phyloP scores from a whole-genome alignment of 805 yeast genomes.

The Pichia manshurica region DNA sequence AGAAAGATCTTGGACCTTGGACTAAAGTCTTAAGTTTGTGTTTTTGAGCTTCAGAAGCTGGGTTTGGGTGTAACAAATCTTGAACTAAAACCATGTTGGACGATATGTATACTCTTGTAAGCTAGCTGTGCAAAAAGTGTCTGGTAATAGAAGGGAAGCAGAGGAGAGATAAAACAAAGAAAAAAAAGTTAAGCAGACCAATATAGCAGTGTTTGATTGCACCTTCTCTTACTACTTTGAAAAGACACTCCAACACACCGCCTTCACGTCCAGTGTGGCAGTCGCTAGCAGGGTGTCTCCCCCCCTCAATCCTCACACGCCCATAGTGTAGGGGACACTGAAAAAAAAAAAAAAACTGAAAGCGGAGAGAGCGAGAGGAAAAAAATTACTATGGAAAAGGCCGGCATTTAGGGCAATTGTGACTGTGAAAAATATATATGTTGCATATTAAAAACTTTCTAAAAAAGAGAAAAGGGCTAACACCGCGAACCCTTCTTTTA shows the following conservation, averaged over 20 bases:
- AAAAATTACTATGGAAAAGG: neutral
- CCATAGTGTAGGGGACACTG: too few relatives aligned
- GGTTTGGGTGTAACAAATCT: constrained; percentile 97
- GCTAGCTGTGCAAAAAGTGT: constrained; percentile 1
- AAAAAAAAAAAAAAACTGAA: neutral
- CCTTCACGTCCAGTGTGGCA: too few relatives aligned
- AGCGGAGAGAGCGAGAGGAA: constrained; percentile 2
- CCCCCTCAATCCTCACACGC: too few relatives aligned
- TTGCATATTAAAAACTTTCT: too few relatives aligned
- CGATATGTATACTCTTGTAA: constrained; percentile 6
- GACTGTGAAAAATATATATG: neutral
- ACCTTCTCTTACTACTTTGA: too few relatives aligned
- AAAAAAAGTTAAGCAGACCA: neutral
- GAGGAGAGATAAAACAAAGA: neutral
- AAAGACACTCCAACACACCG: too few relatives aligned
- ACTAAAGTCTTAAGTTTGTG: constrained; percentile 98
- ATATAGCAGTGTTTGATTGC: neutral
- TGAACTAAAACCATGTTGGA: constrained; percentile 82
- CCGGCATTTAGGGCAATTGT: neutral
- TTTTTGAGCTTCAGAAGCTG: constrained; percentile 93
- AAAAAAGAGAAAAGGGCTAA: too few relatives aligned
- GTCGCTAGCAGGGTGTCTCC: too few relatives aligned
- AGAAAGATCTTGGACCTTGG: constrained; percentile 96
- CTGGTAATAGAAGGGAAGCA: neutral
- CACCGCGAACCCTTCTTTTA: constrained; percentile 1